phyloP scores from a whole-genome alignment of 83 land plant species.

The Thuja plicata region DNA sequence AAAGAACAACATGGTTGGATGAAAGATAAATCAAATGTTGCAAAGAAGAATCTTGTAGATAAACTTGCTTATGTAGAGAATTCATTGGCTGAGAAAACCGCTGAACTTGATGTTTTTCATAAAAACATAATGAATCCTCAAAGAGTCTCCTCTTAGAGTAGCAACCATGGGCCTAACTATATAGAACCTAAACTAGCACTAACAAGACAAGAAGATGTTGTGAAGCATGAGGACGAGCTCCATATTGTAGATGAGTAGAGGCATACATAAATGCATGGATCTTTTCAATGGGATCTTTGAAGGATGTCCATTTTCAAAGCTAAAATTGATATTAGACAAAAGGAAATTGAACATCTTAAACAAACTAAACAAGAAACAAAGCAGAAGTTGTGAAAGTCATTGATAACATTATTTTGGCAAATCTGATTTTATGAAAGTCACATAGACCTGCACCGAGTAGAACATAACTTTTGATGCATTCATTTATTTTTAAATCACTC shows the following conservation, averaged over 20 bases:
- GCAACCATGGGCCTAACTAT: not conserved
- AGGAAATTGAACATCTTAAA: not conserved
- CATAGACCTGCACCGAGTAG: too few species aligned
- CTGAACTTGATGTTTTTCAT: not conserved
- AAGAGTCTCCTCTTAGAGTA: not conserved
- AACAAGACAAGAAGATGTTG: not conserved
- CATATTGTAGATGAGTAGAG: not conserved
- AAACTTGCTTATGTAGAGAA: not conserved
- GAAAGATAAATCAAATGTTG: slow-evolving; percentile 4
- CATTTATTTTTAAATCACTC: too few species aligned
- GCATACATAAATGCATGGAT: not conserved
- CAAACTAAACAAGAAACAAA: not conserved
- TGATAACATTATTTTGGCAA: too few species aligned
- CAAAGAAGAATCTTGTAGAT: not conserved
- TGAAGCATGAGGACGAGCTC: not conserved
- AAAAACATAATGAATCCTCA: not conserved
- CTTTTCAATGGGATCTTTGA: not conserved
- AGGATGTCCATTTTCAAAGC: not conserved
- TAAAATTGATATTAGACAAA: slow-evolving; percentile 1
- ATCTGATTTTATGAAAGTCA: too few species aligned
- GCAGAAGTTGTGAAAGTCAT: not conserved
- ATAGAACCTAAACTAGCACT: not conserved
- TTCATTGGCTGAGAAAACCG: not conserved
- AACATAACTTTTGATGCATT: too few species aligned
- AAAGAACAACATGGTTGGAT: slow-evolving; percentile 13